A percentile compares a stretch with the other conserved stretches of the same genome.
phyloP scores from a whole-genome alignment of 2,329 filamentous ascomycete genomes.

The Tolypocladium amazonense region DNA sequence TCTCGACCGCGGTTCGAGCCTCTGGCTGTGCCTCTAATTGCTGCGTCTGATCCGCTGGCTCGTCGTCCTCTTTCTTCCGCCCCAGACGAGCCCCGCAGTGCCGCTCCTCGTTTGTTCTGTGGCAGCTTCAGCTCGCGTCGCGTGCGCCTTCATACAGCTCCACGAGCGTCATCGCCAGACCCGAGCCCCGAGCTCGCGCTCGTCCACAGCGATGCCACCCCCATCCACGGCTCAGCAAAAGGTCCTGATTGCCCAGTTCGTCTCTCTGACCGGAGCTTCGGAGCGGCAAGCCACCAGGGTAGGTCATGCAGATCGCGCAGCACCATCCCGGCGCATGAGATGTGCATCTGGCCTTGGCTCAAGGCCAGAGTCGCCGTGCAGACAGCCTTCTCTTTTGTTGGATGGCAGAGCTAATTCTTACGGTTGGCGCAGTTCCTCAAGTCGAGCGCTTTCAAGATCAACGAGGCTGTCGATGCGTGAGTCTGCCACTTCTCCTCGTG shows the following conservation, averaged over 20 bases:
- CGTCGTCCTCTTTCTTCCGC: not conserved
- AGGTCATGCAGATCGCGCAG: constrained; percentile 14
- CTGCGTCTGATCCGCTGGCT: not conserved
- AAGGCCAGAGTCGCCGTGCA: not conserved
- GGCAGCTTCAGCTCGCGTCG: not conserved
- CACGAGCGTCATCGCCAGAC: not conserved
- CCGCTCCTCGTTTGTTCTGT: not conserved
- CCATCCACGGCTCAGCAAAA: constrained; percentile 27
- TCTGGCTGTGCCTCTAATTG: not conserved
- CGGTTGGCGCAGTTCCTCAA: constrained; percentile 32
- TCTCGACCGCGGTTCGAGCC: not conserved
- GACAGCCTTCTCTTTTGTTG: not conserved
- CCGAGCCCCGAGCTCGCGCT: constrained; percentile 3
- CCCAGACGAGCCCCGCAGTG: not conserved
- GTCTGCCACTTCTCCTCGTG: constrained; percentile 19
- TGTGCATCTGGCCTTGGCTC: not conserved
- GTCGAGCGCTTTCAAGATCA: constrained; percentile 36
- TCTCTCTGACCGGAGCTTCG: constrained; percentile 29
- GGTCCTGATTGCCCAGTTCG: constrained; percentile 29
- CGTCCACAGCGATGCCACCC: constrained; percentile 22
- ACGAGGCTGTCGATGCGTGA: constrained; percentile 47
- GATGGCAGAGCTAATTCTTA: constrained; percentile 12
- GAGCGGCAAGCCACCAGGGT: constrained; percentile 35
- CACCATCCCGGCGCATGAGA: not conserved
- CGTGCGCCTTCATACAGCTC: not conserved